Evolutionary conservation across 345 rosid species (phyloP).

Genomic region (Pistacia atlantica): DNA sequence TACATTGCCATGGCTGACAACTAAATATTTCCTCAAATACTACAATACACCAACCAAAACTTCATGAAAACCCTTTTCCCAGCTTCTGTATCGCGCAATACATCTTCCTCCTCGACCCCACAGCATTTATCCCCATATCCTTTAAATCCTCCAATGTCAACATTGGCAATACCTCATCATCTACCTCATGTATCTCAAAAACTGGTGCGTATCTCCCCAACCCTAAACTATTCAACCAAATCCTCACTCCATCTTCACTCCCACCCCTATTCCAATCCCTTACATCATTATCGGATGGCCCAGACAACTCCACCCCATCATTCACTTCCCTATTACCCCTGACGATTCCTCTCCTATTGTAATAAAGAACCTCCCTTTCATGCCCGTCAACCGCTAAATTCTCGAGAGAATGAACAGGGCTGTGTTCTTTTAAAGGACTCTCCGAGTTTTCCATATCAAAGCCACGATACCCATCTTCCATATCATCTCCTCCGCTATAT

Average conservation of each 20-base stretch:
- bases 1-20: slow-evolving; percentile 50
- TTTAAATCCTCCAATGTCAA: slow-evolving; percentile 85
- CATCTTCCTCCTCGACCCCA: slow-evolving; percentile 87
- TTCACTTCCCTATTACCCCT: slow-evolving; percentile 34
- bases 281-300: slow-evolving; percentile 53
- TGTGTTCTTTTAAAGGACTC: slow-evolving; percentile 62
- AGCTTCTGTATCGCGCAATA: slow-evolving; percentile 76
- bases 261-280: slow-evolving; percentile 46
- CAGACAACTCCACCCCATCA: slow-evolving; percentile 52
- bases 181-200: slow-evolving; percentile 90
- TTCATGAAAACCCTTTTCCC: slow-evolving; percentile 69
- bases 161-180: slow-evolving; percentile 81
- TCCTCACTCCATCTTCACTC: slow-evolving; percentile 59
- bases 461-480: slow-evolving; percentile 52
- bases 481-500: slow-evolving; percentile 55
- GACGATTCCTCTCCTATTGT: slow-evolving; percentile 26
- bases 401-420: slow-evolving; percentile 55
- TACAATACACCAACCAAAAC: slow-evolving; percentile 23
- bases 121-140: slow-evolving; percentile 90
- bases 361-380: slow-evolving; percentile 45
- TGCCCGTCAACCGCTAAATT: slow-evolving; percentile 55
- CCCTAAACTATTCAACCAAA: slow-evolving; percentile 69
- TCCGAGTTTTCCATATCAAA: slow-evolving; percentile 68
- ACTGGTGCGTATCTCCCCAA: slow-evolving; percentile 75
- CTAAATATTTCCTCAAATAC: slow-evolving; percentile 27